Evolutionary conservation across 768 basidiomycete genomes (phyloP).

Genomic region (Cystobasidium tubakii): DNA sequence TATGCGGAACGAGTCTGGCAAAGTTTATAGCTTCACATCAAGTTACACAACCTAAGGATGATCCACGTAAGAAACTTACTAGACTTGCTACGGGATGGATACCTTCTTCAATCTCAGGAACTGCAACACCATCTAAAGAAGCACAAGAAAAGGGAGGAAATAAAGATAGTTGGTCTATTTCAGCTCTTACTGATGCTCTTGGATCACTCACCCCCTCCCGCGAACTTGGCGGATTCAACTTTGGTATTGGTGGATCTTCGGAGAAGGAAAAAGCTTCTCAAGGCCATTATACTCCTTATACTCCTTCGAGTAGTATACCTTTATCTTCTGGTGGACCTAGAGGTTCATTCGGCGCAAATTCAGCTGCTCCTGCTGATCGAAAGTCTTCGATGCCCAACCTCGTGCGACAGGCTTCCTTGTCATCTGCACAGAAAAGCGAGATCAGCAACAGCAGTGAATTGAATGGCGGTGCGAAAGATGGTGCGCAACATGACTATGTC

Average conservation of each 20-base stretch:
- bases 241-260: not conserved
- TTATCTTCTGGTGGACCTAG: not conserved
- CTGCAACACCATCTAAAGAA: conserved; percentile 23
- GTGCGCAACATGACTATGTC: conserved; percentile 8
- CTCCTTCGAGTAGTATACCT: not conserved
- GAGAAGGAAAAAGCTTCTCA: conserved; percentile 15
- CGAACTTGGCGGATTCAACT: conserved; percentile 18
- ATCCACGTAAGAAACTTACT: conserved; percentile 33
- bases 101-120: conserved; percentile 22
- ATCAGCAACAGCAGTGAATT: not conserved
- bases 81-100: conserved; percentile 31
- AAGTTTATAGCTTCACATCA: conserved; percentile 31
- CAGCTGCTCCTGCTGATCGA: conserved; percentile 11
- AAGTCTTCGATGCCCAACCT: not conserved
- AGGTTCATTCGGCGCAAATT: not conserved
- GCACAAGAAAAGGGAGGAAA: not conserved
- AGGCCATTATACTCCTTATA: conserved; percentile 34
- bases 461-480: not conserved
- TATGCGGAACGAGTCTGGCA: conserved; percentile 40
- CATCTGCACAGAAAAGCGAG: conserved; percentile 10
- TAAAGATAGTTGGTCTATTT: conserved; percentile 23
- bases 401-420: not conserved
- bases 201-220: conserved; percentile 21
- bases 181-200: conserved; percentile 32
- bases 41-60: conserved; percentile 32